Conservation (phyloP, 164 flowering plant species). For the grape (Vitis vinifera) region ASM3070453v1 NC_081821.1:4274001-4274500, state of each 20-base stretch:
- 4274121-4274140: conserved; percentile 25
- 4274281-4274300: too few relatives aligned
- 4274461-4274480: conserved; percentile 20
- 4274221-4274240: conserved; percentile 1
- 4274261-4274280: too few relatives aligned
- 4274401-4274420: conserved; percentile 17
- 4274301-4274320: background rate
- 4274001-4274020: too few relatives aligned
- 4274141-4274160: conserved; percentile 13
- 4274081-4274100: conserved; percentile 23
- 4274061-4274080: too few relatives aligned
- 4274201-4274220: conserved; percentile 14
- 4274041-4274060: too few relatives aligned
- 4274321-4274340: conserved; percentile 13
- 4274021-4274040: too few relatives aligned
- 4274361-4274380: conserved; percentile 24
- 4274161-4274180: conserved; percentile 6
- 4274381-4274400: conserved; percentile 26
- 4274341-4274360: conserved; percentile 19
- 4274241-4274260: conserved; percentile 10
- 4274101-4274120: conserved; percentile 25
- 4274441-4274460: conserved; percentile 9
- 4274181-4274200: conserved; percentile 11
- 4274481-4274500: conserved; percentile 26
- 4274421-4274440: conserved; percentile 16